Evolutionary conservation across 164 flowering plant genomes (phyloP), one percentile per base, ranked within the genome.

Genomic region (Liquidambar formosana): DNA sequence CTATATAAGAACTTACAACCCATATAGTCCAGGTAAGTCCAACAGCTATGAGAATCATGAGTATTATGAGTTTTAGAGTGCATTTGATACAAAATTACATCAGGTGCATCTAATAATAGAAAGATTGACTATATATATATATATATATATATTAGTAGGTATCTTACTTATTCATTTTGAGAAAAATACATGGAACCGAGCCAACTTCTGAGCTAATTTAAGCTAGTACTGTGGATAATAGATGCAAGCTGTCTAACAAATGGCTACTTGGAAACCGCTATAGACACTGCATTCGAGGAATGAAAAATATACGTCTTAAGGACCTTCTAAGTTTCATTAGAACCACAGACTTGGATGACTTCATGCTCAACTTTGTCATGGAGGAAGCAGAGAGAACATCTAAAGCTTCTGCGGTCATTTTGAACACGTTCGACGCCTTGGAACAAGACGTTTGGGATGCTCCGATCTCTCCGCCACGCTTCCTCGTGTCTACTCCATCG

Each of bases 281-380:
- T 79, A 43, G 82, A 79, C n/a, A n/a, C n/a, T 77, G 78, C 79
- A 79, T 79, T 19, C 79, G 80, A 0, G 85, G 80, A 23, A 63
- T 78, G 73, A 45, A 18, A 22, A 25, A 71, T 22, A 72, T 80
- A 4, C 79, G 83, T 13, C 68, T 81, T 8, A 73, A 54, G 63
- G 84, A 81, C 61, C 33, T 81, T 18, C 77, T 78, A 4, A 65
- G 53, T 43, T 63, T 65, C 25, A 4, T 78, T 2, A 63, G 74
- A 66, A 71, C 79, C 4, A 65, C 67, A 0, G 74, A 82, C 33
- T 70, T 57, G 0, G 28, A 77, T 18, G 69, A 75, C 16, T 16
- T 54, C 47, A 46, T 75, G 65, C 9, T 82, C 22, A 25, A 75
- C 10, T 73, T 26, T 56, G 33, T 44, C 43, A 27, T 22, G 1